Conservation (phyloP, 2,329 filamentous ascomycete genomes). For the Penicillium sp. region DNA sequence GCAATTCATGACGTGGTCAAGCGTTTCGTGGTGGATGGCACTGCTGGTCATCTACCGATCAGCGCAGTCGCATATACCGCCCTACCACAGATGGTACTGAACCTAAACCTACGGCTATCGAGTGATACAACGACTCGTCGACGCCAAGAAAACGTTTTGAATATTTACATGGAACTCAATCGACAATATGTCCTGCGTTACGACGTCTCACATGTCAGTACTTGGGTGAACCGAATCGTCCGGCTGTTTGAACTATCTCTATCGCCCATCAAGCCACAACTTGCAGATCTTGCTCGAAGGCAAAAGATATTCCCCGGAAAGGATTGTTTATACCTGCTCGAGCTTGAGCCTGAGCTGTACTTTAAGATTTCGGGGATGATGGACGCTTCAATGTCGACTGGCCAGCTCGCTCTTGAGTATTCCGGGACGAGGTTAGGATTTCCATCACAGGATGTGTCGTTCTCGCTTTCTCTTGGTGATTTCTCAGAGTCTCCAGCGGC, state of each 20-base stretch:
- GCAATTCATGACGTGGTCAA: slow-evolving; percentile 5
- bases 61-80: slow-evolving; percentile 5
- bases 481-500: too few relatives aligned
- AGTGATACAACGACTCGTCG: neutral
- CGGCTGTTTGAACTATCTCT: neutral
- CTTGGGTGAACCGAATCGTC: slow-evolving; percentile 4
- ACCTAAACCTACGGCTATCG: neutral
- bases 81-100: slow-evolving; percentile 2
- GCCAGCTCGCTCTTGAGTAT: neutral
- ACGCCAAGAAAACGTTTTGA: neutral
- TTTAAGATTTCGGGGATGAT: slow-evolving; percentile 8
- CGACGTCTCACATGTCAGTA: slow-evolving; percentile 3
- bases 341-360: slow-evolving; percentile 4
- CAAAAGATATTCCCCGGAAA: slow-evolving; percentile 1
- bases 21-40: slow-evolving; percentile 2
- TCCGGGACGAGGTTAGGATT: neutral
- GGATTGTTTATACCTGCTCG: slow-evolving; percentile 1
- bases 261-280: slow-evolving; percentile 5
- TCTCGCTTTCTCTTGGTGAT: neutral
- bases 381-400: slow-evolving; percentile 5
- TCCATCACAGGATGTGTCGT: neutral
- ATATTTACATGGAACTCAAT: slow-evolving; percentile 4
- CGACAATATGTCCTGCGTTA: slow-evolving; percentile 4
- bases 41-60: slow-evolving; percentile 4
- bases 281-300: neutral